Base-by-base conservation (phyloP, 352 stramenopile species). In the Phytophthora aleatoria region DNA sequence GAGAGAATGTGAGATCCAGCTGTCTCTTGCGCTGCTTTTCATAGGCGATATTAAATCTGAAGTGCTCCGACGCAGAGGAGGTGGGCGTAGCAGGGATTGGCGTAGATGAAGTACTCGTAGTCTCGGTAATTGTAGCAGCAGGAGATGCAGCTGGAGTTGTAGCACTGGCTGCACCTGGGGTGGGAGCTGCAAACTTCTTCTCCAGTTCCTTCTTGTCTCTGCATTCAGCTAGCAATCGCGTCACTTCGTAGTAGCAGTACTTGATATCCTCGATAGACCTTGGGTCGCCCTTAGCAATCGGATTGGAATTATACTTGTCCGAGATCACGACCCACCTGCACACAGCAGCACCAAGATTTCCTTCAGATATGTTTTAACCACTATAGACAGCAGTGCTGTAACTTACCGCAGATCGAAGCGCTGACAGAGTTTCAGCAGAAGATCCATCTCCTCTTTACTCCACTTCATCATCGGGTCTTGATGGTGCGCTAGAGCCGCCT, bases 1-100 rank as follows among this genome's bases (percentile, higher is more conserved):
- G 79, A n/a, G 73, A 77, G 52, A 92, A 92, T 9, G 65, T 54
- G 13, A 87, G 54, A 47, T 92, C 83, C 38, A 92, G 58, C 51
- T 90, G 81, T 20, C 62, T 77, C 69, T 92, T 92, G 48, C 83
- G 80, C 52, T 92, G 83, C 39, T 82, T 87, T 64, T 92, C 83
- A 61, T 92, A 90, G 5, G 55, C 64, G 26, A 89, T 71, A 55
- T 90, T 87, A 54, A 89, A 92, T 26, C 48, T 67, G 52, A 78
- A 89, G 39, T 79, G 73, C 43, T 73, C 71, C 13, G 31, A 62
- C 35, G 65, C 41, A 26, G 67, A 38, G 3, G 60, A 41, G 12
- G 50, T 30, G 48, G 50, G 30, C 11, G 30, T 57, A 20, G 50
- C 43, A 64, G 57, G 11, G 12, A 48, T 36, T 27, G 60, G 42